Evolutionary conservation across 192 early-diverging fungal genomes (phyloP).

Genomic region (Gorgonomyces haynaldii): DNA sequence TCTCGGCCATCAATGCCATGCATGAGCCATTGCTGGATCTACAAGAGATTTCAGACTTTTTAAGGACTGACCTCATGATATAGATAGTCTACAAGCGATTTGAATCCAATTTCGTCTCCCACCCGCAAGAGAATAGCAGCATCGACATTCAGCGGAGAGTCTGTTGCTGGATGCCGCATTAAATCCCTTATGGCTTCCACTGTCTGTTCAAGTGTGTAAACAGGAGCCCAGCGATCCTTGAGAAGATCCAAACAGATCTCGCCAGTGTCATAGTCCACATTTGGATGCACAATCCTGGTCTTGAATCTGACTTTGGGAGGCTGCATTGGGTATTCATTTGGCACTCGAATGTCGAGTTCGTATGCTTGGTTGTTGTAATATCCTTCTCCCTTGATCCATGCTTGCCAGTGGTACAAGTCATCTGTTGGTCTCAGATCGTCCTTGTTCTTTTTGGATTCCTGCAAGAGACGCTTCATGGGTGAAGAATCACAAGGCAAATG

Average conservation of each 20-base stretch:
- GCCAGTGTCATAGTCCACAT: slow-evolving; percentile 91
- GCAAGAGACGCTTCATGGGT: too few species aligned
- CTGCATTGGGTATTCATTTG: slow-evolving; percentile 62
- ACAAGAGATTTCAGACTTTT: too few species aligned
- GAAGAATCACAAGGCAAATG: too few species aligned
- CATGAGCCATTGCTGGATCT: too few species aligned
- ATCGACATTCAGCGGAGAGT: slow-evolving; percentile 88
- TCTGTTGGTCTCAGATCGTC: too few species aligned
- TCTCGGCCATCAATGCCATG: too few species aligned
- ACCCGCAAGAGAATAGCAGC: slow-evolving; percentile 85
- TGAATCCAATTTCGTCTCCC: slow-evolving; percentile 76
- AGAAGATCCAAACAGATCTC: slow-evolving; percentile 96
- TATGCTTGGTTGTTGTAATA: slow-evolving; percentile 68
- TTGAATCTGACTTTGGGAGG: slow-evolving; percentile 65
- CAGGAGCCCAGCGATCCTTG: slow-evolving; percentile 87
- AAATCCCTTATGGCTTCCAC: slow-evolving; percentile 74
- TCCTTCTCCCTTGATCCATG: too few species aligned
- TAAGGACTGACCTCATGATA: too few species aligned
- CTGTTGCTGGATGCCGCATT: slow-evolving; percentile 74
- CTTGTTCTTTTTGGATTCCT: too few species aligned
- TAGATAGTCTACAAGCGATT: slow-evolving; percentile 59
- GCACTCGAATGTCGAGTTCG: slow-evolving; percentile 56
- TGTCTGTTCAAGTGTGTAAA: slow-evolving; percentile 83
- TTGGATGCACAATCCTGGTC: slow-evolving; percentile 79
- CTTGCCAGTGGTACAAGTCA: too few species aligned